Evolutionary conservation across 164 flowering plant species (phyloP).

Genomic region (Euptelea pleiosperma): DNA sequence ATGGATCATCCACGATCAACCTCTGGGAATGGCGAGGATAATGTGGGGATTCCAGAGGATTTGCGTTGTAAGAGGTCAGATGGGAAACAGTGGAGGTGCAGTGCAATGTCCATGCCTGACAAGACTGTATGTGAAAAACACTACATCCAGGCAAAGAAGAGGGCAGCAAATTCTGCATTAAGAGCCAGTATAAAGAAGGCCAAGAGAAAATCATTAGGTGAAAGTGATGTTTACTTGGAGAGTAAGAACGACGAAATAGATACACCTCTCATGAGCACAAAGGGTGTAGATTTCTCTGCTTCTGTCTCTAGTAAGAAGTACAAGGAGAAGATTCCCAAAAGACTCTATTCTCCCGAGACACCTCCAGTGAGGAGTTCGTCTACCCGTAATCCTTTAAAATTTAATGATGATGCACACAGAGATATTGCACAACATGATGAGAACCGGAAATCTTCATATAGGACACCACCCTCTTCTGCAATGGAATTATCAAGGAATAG

Average conservation of each 20-base stretch:
- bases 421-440: conserved; percentile 53
- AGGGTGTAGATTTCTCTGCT: conserved; percentile 33
- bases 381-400: conserved; percentile 31
- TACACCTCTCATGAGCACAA: conserved; percentile 31
- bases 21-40: conserved; percentile 63
- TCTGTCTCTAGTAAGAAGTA: conserved; percentile 39
- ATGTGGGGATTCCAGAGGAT: conserved; percentile 85
- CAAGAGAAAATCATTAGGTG: conserved; percentile 58
- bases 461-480: conserved; percentile 37
- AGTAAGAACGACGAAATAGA: conserved; percentile 74
- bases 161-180: conserved; percentile 91
- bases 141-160: conserved; percentile 90
- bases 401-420: conserved; percentile 37
- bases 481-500: conserved; percentile 50
- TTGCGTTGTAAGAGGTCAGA: conserved; percentile 94
- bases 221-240: conserved; percentile 57
- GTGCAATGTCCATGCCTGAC: conserved; percentile 95
- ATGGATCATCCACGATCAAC: conserved; percentile 58
- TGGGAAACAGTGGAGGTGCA: conserved; percentile 99
- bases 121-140: conserved; percentile 97
- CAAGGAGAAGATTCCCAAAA: conserved; percentile 47
- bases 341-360: conserved; percentile 59
- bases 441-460: conserved; percentile 40
- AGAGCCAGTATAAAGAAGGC: conserved; percentile 79
- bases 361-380: conserved; percentile 41